Conservation (phyloP, 2,329 filamentous ascomycete genomes). For the Colletotrichum chlorophyti region DNA sequence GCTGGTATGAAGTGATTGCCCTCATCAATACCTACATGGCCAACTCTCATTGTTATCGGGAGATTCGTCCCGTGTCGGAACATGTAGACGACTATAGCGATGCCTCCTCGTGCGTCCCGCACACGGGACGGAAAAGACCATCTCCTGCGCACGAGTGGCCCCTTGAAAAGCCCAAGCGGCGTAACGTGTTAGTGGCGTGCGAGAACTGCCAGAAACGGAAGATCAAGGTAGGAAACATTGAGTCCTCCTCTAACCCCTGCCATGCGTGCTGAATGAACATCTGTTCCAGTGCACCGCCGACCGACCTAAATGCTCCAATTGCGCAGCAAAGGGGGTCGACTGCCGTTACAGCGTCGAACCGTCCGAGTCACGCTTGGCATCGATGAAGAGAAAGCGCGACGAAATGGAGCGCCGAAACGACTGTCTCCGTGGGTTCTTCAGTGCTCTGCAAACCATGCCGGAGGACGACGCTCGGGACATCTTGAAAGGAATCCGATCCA, state of each 20-base stretch:
- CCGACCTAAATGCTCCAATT: constrained; percentile 46
- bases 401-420: constrained; percentile 1
- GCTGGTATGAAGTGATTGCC: background rate
- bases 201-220: constrained; percentile 11
- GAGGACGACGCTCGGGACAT: background rate
- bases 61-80: constrained; percentile 7
- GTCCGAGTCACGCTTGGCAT: constrained; percentile 7
- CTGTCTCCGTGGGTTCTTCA: background rate
- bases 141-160: no score
- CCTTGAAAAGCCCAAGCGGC: background rate
- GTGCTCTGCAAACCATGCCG: constrained; percentile 6
- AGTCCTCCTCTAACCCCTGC: background rate
- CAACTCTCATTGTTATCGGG: background rate
- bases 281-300: constrained; percentile 47
- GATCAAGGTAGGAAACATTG: background rate
- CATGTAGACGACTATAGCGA: background rate
- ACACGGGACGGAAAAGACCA: background rate
- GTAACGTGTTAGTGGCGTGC: constrained; percentile 10
- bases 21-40: background rate
- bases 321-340: constrained; percentile 40
- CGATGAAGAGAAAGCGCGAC: constrained; percentile 6
- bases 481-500: background rate
- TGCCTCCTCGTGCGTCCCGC: no score
- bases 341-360: constrained; percentile 46
- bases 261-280: background rate